Evolutionary conservation across 2,329 filamentous ascomycete genomes (phyloP), one percentile per base, ranked within the genome.

Genomic region (Juglanconis sp.): DNA sequence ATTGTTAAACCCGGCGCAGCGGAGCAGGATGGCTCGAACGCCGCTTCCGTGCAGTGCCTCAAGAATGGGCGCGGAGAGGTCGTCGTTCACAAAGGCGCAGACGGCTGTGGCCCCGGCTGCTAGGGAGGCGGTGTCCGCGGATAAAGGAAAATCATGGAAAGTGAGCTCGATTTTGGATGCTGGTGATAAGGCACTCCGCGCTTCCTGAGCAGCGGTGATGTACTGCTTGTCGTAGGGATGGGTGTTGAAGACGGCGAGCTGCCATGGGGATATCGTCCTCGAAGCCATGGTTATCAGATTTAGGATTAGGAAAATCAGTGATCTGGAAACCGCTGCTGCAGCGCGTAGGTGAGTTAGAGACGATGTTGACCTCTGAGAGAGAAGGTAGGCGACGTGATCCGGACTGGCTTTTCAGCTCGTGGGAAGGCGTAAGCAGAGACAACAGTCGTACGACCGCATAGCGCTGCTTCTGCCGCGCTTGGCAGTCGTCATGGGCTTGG

Each of bases 51-150:
- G 73, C 8, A 89, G 79, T 0, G 75, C 73, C 24, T 75, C 70
- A 48, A 89, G 76, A 44, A 88, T 82, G 1, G 73, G 68, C 5
- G 72, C 77, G 56, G 78, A 74, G 24, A 88, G 75, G 4, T 72
- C 72, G 72, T 90, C 87, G 71, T 89, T 90, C 69, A 89, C 87
- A 66, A 90, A 90, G 66, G 84, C 82, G 72, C 87, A 89, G 53
- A 90, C 78, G 59, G 86, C 87, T 47, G 80, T 73, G 60, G 80
- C 77, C 40, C 76, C 79, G 1, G 73, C 68, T 2, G 82, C 81
- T 6, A 89, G 78, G 1, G 79, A 65, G 2, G 79, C 83, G 0
- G 86, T 90, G 50, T 85, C 80, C 34, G 75, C 65, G 46, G 74
- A 77, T 9, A 89, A 79, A 3, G 82, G 68, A 61, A 86, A 84